Percentiles rank a stretch among this genome's conserved stretches.
These are phyloP conservation scores for Phytophthora pinifolia DNA, from an alignment of 352 stramenopile genomes.

Conservation along the genomic window DNA sequence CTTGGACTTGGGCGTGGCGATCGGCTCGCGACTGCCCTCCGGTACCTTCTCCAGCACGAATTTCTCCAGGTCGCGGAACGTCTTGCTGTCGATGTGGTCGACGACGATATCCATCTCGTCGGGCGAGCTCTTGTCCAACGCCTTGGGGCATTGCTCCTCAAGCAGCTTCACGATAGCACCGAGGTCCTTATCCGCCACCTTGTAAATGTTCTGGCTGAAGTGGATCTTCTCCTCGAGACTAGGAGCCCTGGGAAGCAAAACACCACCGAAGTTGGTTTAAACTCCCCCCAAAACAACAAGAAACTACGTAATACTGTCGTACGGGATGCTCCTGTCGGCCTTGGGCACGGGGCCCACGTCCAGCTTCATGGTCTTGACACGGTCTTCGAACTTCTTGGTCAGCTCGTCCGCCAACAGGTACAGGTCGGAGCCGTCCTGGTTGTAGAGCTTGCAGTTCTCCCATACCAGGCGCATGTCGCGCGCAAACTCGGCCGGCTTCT, in stretches of 20 bases:
- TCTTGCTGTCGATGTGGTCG: constrained; percentile 87
- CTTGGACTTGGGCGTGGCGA: constrained; percentile 63
- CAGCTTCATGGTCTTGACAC: constrained; percentile 80
- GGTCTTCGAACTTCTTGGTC: constrained; percentile 88
- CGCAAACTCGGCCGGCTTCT: constrained; percentile 81
- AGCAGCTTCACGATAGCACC: constrained; percentile 77
- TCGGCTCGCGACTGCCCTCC: constrained; percentile 59
- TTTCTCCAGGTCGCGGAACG: constrained; percentile 84
- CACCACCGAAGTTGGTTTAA: constrained; percentile 5
- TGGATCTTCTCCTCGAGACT: constrained; percentile 80
- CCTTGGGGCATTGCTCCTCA: constrained; percentile 83
- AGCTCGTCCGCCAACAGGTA: constrained; percentile 85
- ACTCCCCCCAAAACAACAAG: background rate
- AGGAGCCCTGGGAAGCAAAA: constrained; percentile 51
- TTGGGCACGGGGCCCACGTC: constrained; percentile 67
- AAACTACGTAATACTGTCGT: constrained; percentile 13
- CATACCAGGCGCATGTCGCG: constrained; percentile 84
- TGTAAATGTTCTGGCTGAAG: constrained; percentile 92
- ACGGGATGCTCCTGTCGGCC: constrained; percentile 72
- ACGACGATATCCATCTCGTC: constrained; percentile 90
- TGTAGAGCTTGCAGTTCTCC: constrained; percentile 89
- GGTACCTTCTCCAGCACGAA: constrained; percentile 78
- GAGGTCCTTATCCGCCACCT: constrained; percentile 74
- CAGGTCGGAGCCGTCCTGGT: constrained; percentile 88
- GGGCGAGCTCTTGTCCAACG: constrained; percentile 82